Conservation (phyloP, 2,329 filamentous ascomycete genomes). For the Epichloe festucae region DNA sequence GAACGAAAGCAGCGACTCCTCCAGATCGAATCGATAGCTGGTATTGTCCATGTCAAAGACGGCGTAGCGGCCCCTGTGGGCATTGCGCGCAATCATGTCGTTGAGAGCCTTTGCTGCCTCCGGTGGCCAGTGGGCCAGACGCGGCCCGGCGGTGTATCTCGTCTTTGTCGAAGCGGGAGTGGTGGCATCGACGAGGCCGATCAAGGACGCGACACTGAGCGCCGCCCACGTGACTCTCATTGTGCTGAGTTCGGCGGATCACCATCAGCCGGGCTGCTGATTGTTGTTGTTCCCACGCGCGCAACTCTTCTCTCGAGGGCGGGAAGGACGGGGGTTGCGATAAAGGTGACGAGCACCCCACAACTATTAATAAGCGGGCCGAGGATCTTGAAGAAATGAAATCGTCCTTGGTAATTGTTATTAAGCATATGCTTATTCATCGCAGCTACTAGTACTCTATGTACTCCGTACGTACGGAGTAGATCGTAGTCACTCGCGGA, state of each 20-base stretch:
- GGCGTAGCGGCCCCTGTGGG: slow-evolving; percentile 24
- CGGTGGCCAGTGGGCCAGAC: slow-evolving; percentile 21
- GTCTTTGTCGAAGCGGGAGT: not conserved
- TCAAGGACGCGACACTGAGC: not conserved
- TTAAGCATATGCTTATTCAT: too few relatives aligned
- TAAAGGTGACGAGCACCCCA: too few relatives aligned
- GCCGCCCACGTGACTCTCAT: not conserved
- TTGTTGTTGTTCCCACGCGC: not conserved
- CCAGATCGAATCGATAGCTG: slow-evolving; percentile 27
- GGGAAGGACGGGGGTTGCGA: too few relatives aligned
- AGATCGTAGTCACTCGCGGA: too few relatives aligned
- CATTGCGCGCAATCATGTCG: slow-evolving; percentile 25
- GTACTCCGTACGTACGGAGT: too few relatives aligned
- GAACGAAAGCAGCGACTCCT: slow-evolving; percentile 30
- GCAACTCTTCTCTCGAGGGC: too few relatives aligned
- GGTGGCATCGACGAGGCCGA: not conserved
- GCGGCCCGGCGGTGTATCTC: not conserved
- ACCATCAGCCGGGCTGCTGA: not conserved
- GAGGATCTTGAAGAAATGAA: too few relatives aligned
- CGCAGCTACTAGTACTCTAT: too few relatives aligned
- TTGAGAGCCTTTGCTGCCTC: slow-evolving; percentile 22
- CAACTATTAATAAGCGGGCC: too few relatives aligned
- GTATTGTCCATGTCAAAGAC: slow-evolving; percentile 35
- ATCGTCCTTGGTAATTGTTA: too few relatives aligned
- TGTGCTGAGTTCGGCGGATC: not conserved